phyloP scores from a whole-genome alignment of 441 rosid species.

The Macaranga tanarius region DNA sequence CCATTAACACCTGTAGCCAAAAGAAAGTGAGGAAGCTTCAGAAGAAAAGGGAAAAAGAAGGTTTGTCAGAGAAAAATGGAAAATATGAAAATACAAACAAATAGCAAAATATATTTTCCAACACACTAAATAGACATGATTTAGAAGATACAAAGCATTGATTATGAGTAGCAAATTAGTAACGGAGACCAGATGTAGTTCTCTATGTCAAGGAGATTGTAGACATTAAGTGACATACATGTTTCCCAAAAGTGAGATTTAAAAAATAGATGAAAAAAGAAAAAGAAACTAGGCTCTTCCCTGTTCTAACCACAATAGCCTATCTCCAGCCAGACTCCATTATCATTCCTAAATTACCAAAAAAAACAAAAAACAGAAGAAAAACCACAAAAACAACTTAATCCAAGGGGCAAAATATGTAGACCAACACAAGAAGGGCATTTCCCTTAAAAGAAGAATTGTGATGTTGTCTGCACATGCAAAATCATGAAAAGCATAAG shows the following conservation, averaged over 20 bases:
- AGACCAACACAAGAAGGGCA: background rate
- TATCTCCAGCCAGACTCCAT: background rate
- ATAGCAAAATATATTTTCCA: background rate
- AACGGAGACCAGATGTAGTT: background rate
- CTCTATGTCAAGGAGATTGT: background rate
- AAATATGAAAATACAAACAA: background rate
- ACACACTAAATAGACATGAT: background rate
- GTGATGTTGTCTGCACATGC: background rate
- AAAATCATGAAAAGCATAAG: background rate
- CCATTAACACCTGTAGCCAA: conserved; percentile 69
- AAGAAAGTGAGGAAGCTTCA: conserved; percentile 23
- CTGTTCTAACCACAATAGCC: background rate
- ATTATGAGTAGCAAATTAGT: background rate
- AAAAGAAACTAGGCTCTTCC: background rate
- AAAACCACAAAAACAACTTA: background rate
- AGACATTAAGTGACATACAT: background rate
- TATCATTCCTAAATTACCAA: background rate
- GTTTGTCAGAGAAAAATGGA: background rate
- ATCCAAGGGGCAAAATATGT: no score
- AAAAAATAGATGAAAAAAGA: background rate
- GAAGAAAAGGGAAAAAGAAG: conserved; percentile 7
- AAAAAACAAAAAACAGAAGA: background rate
- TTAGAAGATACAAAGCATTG: background rate
- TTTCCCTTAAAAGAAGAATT: background rate
- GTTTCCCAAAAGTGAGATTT: background rate